Conservation (phyloP, 2,329 filamentous ascomycete species). For the Neospermospora avenae region DNA sequence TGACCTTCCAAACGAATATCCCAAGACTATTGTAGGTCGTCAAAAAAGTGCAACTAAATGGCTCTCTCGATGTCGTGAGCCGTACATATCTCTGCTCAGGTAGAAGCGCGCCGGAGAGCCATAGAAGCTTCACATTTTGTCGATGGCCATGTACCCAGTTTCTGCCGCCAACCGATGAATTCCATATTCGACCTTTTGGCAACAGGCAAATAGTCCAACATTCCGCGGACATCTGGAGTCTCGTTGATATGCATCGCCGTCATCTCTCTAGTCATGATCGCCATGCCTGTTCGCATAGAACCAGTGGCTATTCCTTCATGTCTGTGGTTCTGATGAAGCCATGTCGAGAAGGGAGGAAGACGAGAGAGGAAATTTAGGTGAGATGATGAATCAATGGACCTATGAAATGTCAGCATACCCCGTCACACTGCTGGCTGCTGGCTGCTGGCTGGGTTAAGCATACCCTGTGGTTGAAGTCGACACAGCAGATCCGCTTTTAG, state of each 20-base stretch:
- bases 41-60: not conserved
- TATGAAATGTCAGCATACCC: constrained; percentile 8
- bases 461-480: constrained; percentile 19
- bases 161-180: constrained; percentile 31
- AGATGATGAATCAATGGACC: constrained; percentile 25
- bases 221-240: constrained; percentile 28
- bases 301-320: constrained; percentile 35
- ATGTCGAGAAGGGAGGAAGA: constrained; percentile 16
- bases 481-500: constrained; percentile 2
- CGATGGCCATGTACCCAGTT: constrained; percentile 36
- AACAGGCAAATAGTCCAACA: constrained; percentile 33
- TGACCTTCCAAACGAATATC: not conserved
- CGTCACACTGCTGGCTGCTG: not conserved
- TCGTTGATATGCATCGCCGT: constrained; percentile 34
- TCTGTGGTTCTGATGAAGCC: constrained; percentile 18
- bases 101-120: not conserved
- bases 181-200: constrained; percentile 17
- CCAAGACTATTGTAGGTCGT: not conserved
- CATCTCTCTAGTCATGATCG: constrained; percentile 30
- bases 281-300: constrained; percentile 27
- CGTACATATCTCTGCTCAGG: not conserved
- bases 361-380: constrained; percentile 25
- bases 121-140: constrained; percentile 22
- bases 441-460: not conserved
- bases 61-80: not conserved